Evolutionary conservation across 2,329 filamentous ascomycete genomes (phyloP).

Genomic region (Dothideomycetidae sp.): DNA sequence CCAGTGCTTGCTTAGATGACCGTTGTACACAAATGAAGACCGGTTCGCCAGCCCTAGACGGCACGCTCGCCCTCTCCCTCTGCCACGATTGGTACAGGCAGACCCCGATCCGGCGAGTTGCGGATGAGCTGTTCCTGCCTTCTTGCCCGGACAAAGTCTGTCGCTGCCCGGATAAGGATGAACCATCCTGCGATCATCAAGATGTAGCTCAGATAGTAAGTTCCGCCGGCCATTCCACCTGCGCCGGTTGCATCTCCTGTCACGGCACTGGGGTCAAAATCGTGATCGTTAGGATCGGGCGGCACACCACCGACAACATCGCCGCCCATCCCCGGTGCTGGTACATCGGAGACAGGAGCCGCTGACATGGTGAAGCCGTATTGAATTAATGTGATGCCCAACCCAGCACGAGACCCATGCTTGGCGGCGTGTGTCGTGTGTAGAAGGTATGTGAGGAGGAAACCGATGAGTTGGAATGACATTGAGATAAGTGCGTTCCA

Average conservation of each 20-base stretch:
- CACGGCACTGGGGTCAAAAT: slow-evolving; percentile 65
- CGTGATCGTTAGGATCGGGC: slow-evolving; percentile 75
- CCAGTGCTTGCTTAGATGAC: neutral
- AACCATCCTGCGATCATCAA: slow-evolving; percentile 99
- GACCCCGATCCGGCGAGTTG: slow-evolving; percentile 78
- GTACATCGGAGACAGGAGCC: slow-evolving; percentile 7
- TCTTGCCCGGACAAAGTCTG: slow-evolving; percentile 75
- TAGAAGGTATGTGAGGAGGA: slow-evolving; percentile 91
- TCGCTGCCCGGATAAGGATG: slow-evolving; percentile 83
- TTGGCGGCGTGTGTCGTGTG: slow-evolving; percentile 98
- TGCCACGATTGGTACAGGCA: slow-evolving; percentile 74
- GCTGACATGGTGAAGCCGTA: slow-evolving; percentile 85
- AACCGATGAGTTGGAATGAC: slow-evolving; percentile 93
- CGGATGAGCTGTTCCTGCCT: slow-evolving; percentile 86
- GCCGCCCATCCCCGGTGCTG: slow-evolving; percentile 25
- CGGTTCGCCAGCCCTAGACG: slow-evolving; percentile 4
- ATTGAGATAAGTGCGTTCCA: slow-evolving; percentile 96
- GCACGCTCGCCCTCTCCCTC: slow-evolving; percentile 8
- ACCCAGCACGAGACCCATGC: slow-evolving; percentile 85
- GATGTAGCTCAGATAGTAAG: slow-evolving; percentile 80
- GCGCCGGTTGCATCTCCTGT: slow-evolving; percentile 23
- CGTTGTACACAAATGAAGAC: slow-evolving; percentile 1
- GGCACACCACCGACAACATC: slow-evolving; percentile 41
- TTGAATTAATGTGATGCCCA: slow-evolving; percentile 89
- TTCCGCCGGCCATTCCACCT: slow-evolving; percentile 44